phyloP scores from a whole-genome alignment of 176 grass and related monocot genomes.

The Miscanthus lutarioriparius region DNA sequence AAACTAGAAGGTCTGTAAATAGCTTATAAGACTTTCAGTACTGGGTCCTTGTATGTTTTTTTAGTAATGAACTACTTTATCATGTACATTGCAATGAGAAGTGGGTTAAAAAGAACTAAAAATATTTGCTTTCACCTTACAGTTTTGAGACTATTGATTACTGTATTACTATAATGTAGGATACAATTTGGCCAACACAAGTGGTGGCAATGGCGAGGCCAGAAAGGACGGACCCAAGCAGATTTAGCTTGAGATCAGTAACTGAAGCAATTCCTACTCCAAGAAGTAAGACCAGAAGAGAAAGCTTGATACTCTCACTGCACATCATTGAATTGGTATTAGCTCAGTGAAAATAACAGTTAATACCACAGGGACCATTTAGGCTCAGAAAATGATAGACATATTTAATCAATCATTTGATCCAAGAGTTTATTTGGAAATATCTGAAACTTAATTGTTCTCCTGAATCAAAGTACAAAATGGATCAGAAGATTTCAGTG shows the following conservation, averaged over 20 bases:
- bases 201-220: constrained; percentile 91
- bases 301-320: constrained; percentile 90
- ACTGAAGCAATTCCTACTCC: constrained; percentile 97
- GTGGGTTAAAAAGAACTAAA: not conserved
- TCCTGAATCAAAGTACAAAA: constrained; percentile 21
- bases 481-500: not conserved
- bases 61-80: constrained; percentile 8
- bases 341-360: constrained; percentile 27
- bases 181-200: constrained; percentile 99
- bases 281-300: constrained; percentile 86
- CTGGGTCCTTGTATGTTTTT: constrained; percentile 19
- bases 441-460: not conserved
- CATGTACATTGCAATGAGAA: constrained; percentile 16
- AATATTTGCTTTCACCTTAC: constrained; percentile 3
- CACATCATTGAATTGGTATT: constrained; percentile 47
- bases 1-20: constrained; percentile 2
- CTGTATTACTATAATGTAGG: constrained; percentile 34
- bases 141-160: constrained; percentile 23
- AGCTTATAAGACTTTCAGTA: not conserved
- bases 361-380: constrained; percentile 9
- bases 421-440: constrained; percentile 17
- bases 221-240: constrained; percentile 89
- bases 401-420: not conserved
- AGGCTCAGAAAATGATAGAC: not conserved
- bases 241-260: constrained; percentile 95